Base-by-base conservation (phyloP, 202 grass and related monocot species). In the Carex arenaria region DNA sequence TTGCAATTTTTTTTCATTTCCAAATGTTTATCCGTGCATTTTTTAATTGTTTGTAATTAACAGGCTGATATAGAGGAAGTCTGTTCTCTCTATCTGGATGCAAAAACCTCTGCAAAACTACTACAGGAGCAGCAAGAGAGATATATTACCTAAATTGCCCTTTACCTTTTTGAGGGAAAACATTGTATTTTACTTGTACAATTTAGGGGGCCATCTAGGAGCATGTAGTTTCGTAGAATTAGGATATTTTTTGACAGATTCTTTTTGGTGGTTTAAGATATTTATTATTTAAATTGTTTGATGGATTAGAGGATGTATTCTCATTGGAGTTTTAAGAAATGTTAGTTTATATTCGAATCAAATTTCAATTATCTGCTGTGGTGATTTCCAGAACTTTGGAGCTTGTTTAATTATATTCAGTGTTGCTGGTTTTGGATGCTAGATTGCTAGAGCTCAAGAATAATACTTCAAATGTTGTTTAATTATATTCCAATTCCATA, bases 111-210 rank as follows among this genome's bases (percentile, higher is more conserved):
- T 0, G 97, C 89, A 28, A 92, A 55, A 86, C 86, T 99, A 73
- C 88, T 96, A 79, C 93, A 99, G 75, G 89, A 96, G 84, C 97
- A 96, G 80, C 93, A 99, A 83, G 93, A 95, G 81, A 92, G 84
- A 90, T 96, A 90, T 83, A 96, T 91, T 83, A 91, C 85, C 55
- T 99, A 91, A 83, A 69, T 64, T 60, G 38, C 19, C 57, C 30
- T 10, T 79, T 30, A 32, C 9, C 4, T 69, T 43, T 82, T 67
- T 30, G 12, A 14, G 0, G 9, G 19, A 38, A 69, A 18, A 13
- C 22, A 19, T 82, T 15, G 61, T 17, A 65, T 65, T 80, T 66
- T 63, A 54, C 13, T 68, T 49, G 0, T 49, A 82, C 80, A 82
- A 56, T 38, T 77, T n/a, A 77, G 45, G 34, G 45, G 30, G 13